Evolutionary conservation across 2,329 filamentous ascomycete species (phyloP).

Genomic region (Moelleriella libera): DNA sequence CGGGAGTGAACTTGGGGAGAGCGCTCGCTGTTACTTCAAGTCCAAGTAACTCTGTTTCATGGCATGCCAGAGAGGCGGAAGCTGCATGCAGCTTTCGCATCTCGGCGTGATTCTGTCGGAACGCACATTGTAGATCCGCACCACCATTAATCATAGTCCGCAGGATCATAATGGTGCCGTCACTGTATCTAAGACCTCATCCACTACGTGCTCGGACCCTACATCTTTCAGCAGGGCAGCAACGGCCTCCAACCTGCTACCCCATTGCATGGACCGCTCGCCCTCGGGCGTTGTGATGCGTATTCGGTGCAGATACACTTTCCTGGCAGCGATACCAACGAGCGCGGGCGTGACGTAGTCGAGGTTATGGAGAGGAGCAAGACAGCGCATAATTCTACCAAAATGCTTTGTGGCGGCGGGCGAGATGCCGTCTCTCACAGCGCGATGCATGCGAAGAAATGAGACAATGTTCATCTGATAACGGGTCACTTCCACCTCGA

Average conservation of each 20-base stretch:
- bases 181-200: slow-evolving; percentile 46
- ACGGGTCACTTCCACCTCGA: slow-evolving; percentile 64
- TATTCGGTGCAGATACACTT: slow-evolving; percentile 80
- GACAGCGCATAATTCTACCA: slow-evolving; percentile 49
- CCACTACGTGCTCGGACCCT: slow-evolving; percentile 47
- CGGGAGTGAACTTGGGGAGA: too few relatives aligned
- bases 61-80: too few relatives aligned
- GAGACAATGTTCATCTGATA: slow-evolving; percentile 82
- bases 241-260: slow-evolving; percentile 62
- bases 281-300: slow-evolving; percentile 51
- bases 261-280: slow-evolving; percentile 88
- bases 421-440: slow-evolving; percentile 64
- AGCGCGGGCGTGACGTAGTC: slow-evolving; percentile 75
- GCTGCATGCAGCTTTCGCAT: too few relatives aligned
- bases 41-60: too few relatives aligned
- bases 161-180: slow-evolving; percentile 17
- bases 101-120: too few relatives aligned
- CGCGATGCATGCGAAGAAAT: slow-evolving; percentile 78
- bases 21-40: too few relatives aligned
- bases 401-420: slow-evolving; percentile 70
- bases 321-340: slow-evolving; percentile 66
- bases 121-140: too few relatives aligned
- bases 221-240: slow-evolving; percentile 48
- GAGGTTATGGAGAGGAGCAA: slow-evolving; percentile 71
- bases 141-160: slow-evolving; percentile 9